Percentiles rank a stretch among this genome's conserved stretches.
Conservation (phyloP, 805 yeast genomes). For the Candida berthetii region DNA sequence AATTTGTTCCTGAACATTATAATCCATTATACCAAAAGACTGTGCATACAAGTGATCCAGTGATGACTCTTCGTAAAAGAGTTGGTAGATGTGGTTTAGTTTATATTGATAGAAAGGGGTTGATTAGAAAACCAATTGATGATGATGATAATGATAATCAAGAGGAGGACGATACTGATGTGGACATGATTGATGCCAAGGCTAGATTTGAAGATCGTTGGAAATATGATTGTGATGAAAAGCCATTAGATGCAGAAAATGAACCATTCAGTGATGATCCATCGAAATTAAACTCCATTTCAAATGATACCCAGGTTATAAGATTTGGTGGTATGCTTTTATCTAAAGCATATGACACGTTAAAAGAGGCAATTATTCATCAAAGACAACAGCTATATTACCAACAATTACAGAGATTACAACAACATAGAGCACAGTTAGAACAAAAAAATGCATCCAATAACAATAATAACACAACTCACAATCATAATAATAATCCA, state of each 20-base stretch:
- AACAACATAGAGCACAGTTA: slow-evolving; percentile 23
- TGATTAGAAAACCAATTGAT: slow-evolving; percentile 28
- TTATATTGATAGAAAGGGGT: slow-evolving; percentile 71
- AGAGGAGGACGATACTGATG: slow-evolving; percentile 13
- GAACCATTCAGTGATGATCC: slow-evolving; percentile 72
- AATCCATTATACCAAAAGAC: slow-evolving; percentile 28
- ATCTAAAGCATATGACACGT: slow-evolving; percentile 77
- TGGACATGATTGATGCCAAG: slow-evolving; percentile 27
- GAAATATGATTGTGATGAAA: slow-evolving; percentile 55
- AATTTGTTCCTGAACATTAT: slow-evolving; percentile 24
- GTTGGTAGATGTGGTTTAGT: slow-evolving; percentile 63
- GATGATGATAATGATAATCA: slow-evolving; percentile 36
- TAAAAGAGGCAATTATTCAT: slow-evolving; percentile 68
- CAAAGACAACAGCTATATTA: slow-evolving; percentile 47
- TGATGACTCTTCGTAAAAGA: slow-evolving; percentile 66
- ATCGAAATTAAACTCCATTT: slow-evolving; percentile 72
- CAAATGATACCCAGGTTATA: slow-evolving; percentile 82
- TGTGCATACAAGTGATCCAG: slow-evolving; percentile 29
- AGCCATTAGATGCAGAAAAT: slow-evolving; percentile 28
- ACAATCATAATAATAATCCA: background rate
- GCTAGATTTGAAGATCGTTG: slow-evolving; percentile 55
- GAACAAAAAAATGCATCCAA: slow-evolving; percentile 11
- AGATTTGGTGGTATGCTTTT: slow-evolving; percentile 89
- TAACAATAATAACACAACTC: background rate
- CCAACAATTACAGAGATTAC: slow-evolving; percentile 22